phyloP scores from a whole-genome alignment of 352 stramenopile genomes.

The Phytophthora pseudosyringae region DNA sequence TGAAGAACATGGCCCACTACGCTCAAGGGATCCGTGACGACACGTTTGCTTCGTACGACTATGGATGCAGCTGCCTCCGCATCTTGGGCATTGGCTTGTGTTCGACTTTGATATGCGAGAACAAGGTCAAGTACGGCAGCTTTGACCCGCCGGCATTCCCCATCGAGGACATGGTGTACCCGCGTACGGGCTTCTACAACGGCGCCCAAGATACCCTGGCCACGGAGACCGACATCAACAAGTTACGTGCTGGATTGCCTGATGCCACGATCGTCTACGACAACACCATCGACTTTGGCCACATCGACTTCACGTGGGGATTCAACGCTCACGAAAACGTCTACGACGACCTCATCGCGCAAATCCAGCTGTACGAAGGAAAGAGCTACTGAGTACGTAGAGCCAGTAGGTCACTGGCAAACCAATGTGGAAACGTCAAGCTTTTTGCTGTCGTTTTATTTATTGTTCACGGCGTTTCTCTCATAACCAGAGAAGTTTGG shows the following conservation, averaged over 20 bases:
- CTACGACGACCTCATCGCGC: conserved; percentile 49
- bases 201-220: conserved; percentile 49
- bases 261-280: conserved; percentile 47
- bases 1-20: conserved; percentile 65
- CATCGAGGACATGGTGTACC: conserved; percentile 37
- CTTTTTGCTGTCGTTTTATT: conserved; percentile 19
- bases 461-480: neutral
- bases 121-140: conserved; percentile 51
- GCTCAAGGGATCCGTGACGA: conserved; percentile 55
- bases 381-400: no score
- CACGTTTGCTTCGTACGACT: conserved; percentile 58
- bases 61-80: conserved; percentile 46
- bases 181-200: conserved; percentile 46
- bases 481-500: no score
- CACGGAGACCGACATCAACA: conserved; percentile 40
- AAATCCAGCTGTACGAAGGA: conserved; percentile 49
- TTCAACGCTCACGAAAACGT: conserved; percentile 50
- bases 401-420: neutral
- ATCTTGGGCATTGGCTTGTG: conserved; percentile 37
- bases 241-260: conserved; percentile 41
- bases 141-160: conserved; percentile 44
- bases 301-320: conserved; percentile 62
- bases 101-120: conserved; percentile 37
- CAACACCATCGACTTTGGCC: conserved; percentile 32
- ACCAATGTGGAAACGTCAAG: neutral